phyloP scores from a whole-genome alignment of 1,284 basidiomycete species.

The Phlebopus sp. region DNA sequence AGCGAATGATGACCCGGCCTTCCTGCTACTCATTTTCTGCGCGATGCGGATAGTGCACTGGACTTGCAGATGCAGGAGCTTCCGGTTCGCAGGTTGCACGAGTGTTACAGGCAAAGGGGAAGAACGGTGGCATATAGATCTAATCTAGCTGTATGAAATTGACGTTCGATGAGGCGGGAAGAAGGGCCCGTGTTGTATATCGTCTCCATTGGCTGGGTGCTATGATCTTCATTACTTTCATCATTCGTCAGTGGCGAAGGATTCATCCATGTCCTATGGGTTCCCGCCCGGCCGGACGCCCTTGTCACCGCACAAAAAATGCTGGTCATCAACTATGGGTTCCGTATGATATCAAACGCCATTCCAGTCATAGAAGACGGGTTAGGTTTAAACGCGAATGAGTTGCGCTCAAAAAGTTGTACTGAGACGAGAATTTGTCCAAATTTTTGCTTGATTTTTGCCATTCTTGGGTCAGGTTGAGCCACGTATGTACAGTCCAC shows the following conservation, averaged over 20 bases:
- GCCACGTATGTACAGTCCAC: too few relatives aligned
- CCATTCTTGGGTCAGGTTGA: too few relatives aligned
- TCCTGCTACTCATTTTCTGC: not conserved
- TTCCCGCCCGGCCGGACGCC: too few relatives aligned
- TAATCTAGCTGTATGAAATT: slow-evolving; percentile 13
- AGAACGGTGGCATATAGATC: slow-evolving; percentile 13
- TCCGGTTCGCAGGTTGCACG: not conserved
- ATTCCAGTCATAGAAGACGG: too few relatives aligned
- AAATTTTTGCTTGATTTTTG: too few relatives aligned
- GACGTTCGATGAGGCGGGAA: slow-evolving; percentile 11
- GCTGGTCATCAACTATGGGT: too few relatives aligned
- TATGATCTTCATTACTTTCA: slow-evolving; percentile 18
- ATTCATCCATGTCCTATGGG: too few relatives aligned
- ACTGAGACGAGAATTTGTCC: too few relatives aligned
- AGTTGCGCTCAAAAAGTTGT: too few relatives aligned
- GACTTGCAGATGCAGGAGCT: not conserved
- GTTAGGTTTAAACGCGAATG: too few relatives aligned
- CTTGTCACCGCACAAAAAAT: too few relatives aligned
- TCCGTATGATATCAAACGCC: too few relatives aligned
- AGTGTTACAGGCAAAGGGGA: slow-evolving; percentile 4
- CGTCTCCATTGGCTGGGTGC: slow-evolving; percentile 16
- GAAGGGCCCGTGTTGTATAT: slow-evolving; percentile 15
- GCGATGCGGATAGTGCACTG: not conserved
- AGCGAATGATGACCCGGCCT: slow-evolving; percentile 48
- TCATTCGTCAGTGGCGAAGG: not conserved